These are phyloP conservation scores for Oryza officinalis DNA, from an alignment of 176 grass and related monocot species.

Conservation along the genomic window DNA sequence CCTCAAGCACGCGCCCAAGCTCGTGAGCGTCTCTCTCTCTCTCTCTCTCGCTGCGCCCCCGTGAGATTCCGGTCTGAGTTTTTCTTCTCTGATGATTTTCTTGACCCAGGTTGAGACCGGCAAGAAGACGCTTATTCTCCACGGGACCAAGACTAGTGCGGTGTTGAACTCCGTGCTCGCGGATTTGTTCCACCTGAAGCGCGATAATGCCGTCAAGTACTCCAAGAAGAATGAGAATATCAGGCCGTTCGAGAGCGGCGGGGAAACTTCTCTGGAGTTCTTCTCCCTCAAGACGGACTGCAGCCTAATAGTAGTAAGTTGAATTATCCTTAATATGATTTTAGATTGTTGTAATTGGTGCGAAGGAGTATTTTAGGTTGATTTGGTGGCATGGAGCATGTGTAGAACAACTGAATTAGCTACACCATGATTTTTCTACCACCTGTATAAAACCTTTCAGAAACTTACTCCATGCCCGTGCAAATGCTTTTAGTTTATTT, in stretches of 20 bases:
- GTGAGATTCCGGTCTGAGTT: not conserved
- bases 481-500: too few species aligned
- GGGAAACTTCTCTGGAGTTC: slow-evolving; percentile 88
- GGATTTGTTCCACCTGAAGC: slow-evolving; percentile 80
- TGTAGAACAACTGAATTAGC: too few species aligned
- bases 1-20: slow-evolving; percentile 42
- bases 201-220: slow-evolving; percentile 80
- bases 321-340: not conserved
- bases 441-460: not conserved
- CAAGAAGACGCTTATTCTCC: slow-evolving; percentile 89
- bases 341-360: too few species aligned
- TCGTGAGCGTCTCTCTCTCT: slow-evolving; percentile 34
- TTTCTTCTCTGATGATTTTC: not conserved
- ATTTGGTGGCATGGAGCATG: too few species aligned
- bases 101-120: slow-evolving; percentile 71
- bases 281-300: slow-evolving; percentile 95
- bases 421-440: not conserved
- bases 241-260: slow-evolving; percentile 86
- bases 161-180: slow-evolving; percentile 69
- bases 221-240: slow-evolving; percentile 87
- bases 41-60: not conserved
- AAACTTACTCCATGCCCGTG: not conserved
- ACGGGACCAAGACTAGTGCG: slow-evolving; percentile 82
- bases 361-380: too few species aligned
- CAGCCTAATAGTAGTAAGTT: slow-evolving; percentile 76